Evolutionary conservation across 2,329 filamentous ascomycete species (phyloP), one percentile per base, ranked within the genome.

Genomic region (Cladophialophora chaetospira): DNA sequence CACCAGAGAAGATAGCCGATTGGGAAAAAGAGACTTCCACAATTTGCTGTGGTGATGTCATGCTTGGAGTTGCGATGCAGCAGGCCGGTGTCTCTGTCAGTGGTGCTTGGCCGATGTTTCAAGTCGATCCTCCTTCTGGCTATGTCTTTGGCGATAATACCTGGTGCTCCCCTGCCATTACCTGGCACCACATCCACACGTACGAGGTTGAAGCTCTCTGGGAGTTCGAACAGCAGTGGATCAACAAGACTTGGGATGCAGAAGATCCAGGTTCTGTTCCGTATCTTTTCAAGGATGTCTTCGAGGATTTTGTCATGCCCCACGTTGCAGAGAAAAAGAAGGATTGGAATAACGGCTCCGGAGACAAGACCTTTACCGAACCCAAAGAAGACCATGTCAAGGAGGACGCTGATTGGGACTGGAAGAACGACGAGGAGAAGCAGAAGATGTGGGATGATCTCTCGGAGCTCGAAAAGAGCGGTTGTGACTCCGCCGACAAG

Each of bases 1-100:
- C 38, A 5, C 42, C 53, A 4, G 45, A 51, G 11, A 62, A 50
- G 36, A 62, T 60, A 5, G 54, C 45, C 11, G 57, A 60, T 29
- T 62, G 60, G 60, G 60, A 62, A 29, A 60, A 60, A 26, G 60
- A 62, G 28, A 62, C 60, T 11, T 62, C 60, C n/a, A 53, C 56
- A 4, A 60, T 60, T 36, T 62, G 60, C 54, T 62, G 60, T 36
- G 60, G 60, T 9, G 60, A 62, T 44, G 60, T 62, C 33, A 62
- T 62, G 60, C 60, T 62, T 31, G 53, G 40, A 29, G 60, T 62
- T 25, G 57, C 60, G 3, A 62, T 62, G 60, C 29, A 43, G 21
- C 49, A 57, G 10, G 60, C 60, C 21, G 60, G 57, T 3, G 56
- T 62, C 33, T 33, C 19, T 28, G 60, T 62, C 23, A 57, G 53